phyloP scores from a whole-genome alignment of 1,139 yeast genomes.

The Waltiozyma solani region DNA sequence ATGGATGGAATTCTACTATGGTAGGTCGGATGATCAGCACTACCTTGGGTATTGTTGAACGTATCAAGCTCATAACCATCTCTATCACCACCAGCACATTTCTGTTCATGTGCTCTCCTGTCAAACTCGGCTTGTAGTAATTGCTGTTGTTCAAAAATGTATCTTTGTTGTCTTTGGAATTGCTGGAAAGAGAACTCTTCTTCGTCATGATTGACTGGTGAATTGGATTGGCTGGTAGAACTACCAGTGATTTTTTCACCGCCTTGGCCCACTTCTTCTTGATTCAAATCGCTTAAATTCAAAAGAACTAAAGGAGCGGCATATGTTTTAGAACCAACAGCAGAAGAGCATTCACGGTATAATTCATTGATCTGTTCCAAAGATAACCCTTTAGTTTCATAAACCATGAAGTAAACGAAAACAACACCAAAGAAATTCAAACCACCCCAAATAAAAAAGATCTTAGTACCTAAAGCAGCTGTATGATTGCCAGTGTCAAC shows the following conservation, averaged over 20 bases:
- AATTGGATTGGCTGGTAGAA: no score
- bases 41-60: no score
- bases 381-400: constrained; percentile 67
- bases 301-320: background rate
- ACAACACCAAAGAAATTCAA: constrained; percentile 49
- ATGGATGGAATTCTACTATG: no score
- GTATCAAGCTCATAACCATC: no score
- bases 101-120: no score
- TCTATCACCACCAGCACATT: no score
- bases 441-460: constrained; percentile 74
- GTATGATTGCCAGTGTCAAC: constrained; percentile 54
- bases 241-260: no score
- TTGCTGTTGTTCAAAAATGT: background rate
- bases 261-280: background rate
- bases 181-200: background rate
- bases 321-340: constrained; percentile 2
- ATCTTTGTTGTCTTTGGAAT: background rate
- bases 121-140: no score
- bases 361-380: constrained; percentile 71
- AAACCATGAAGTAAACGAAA: constrained; percentile 51
- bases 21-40: no score
- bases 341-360: constrained; percentile 30
- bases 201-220: background rate
- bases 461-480: constrained; percentile 56
- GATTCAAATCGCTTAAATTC: background rate